A percentile compares a stretch with the other conserved stretches of the same genome.
Conservation (phyloP, 2,329 filamentous ascomycete species). For the Stromatinia cepivora region DNA sequence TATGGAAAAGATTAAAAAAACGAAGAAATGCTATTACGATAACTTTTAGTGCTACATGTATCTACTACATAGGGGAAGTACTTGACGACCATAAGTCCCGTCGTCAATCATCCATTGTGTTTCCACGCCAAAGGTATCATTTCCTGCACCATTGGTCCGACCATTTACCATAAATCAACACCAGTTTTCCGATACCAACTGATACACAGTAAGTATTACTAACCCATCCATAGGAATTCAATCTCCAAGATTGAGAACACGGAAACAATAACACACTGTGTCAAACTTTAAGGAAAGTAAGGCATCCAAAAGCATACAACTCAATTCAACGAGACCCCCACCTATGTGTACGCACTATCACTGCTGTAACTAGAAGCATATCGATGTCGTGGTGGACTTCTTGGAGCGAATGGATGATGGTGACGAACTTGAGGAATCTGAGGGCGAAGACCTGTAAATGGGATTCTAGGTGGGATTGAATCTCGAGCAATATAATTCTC, state of each 20-base stretch:
- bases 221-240: neutral
- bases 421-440: conserved; percentile 7
- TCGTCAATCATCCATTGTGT: neutral
- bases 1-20: neutral
- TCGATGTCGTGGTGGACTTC: conserved; percentile 16
- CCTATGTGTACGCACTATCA: neutral
- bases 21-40: neutral
- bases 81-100: neutral
- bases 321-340: neutral
- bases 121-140: neutral
- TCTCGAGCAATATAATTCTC: conserved; percentile 12
- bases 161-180: neutral
- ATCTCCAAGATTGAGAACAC: neutral
- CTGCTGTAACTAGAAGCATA: conserved; percentile 20
- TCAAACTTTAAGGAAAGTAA: neutral
- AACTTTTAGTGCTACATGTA: conserved; percentile 5
- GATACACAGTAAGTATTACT: conserved; percentile 4
- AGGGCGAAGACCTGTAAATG: conserved; percentile 21
- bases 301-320: neutral
- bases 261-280: neutral
- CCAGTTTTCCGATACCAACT: neutral
- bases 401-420: conserved; percentile 12
- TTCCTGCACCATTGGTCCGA: neutral
- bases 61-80: conserved; percentile 1
- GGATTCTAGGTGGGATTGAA: neutral